Conservation (phyloP, 1,284 basidiomycete genomes). For the Leccinum subrobustum region DNA sequence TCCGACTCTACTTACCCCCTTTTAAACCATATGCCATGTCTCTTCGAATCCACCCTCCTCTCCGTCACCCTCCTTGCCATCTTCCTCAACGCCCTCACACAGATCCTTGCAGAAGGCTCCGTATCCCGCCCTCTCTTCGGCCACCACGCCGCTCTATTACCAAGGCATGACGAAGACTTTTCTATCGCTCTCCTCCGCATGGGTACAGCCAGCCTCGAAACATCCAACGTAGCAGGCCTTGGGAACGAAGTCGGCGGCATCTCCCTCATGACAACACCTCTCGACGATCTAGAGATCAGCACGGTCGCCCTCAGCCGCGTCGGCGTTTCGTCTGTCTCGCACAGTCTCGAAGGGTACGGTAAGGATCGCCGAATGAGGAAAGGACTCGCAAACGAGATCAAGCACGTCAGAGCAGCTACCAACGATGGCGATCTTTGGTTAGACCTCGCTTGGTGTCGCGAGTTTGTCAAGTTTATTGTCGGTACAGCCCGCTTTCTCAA, state of each 20-base stretch:
- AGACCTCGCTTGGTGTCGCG: constrained; percentile 47
- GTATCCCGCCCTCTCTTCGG: constrained; percentile 49
- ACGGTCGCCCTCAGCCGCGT: constrained; percentile 44
- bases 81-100: constrained; percentile 58
- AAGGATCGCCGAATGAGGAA: constrained; percentile 18
- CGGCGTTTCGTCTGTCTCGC: constrained; percentile 40
- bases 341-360: constrained; percentile 24
- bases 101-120: constrained; percentile 56
- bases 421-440: constrained; percentile 40
- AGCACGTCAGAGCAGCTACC: constrained; percentile 39
- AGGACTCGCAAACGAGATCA: constrained; percentile 53
- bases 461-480: constrained; percentile 39
- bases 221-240: constrained; percentile 65
- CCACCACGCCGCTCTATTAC: constrained; percentile 42
- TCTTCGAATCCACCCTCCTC: constrained; percentile 63
- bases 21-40: constrained; percentile 68
- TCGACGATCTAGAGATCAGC: constrained; percentile 20
- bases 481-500: constrained; percentile 39
- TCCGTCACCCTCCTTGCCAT: constrained; percentile 54
- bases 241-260: constrained; percentile 70
- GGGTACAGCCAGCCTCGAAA: constrained; percentile 71
- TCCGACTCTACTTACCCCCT: constrained; percentile 55
- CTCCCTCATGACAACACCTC: constrained; percentile 30
- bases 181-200: constrained; percentile 65
- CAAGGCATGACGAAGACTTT: constrained; percentile 69